Percentiles rank a stretch among this genome's conserved stretches.
phyloP scores from a whole-genome alignment of 352 stramenopile species.

The Globisporangium recalcitrans region DNA sequence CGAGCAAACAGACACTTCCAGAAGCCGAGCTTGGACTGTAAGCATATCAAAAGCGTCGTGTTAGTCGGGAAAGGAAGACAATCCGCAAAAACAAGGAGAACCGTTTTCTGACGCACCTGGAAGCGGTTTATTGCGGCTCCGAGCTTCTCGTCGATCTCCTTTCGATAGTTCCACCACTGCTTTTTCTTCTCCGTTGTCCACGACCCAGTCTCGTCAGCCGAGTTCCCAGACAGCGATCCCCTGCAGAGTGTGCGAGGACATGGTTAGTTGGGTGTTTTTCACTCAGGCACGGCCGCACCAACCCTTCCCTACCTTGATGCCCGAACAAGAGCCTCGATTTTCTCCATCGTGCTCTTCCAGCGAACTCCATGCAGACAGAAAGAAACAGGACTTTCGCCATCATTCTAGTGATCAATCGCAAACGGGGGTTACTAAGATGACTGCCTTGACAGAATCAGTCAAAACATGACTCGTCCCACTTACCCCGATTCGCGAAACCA shows the following conservation, averaged over 20 bases:
- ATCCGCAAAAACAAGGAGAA: not conserved
- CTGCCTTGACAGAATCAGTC: not conserved
- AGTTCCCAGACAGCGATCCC: slow-evolving; percentile 53
- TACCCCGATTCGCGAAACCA: slow-evolving; percentile 42
- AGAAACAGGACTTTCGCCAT: slow-evolving; percentile 31
- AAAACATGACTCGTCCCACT: not conserved
- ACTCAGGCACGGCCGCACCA: not conserved
- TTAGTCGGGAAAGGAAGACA: not conserved
- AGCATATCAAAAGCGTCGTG: not conserved
- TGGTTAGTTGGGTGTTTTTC: not conserved
- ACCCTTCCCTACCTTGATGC: slow-evolving; percentile 44
- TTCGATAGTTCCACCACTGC: slow-evolving; percentile 70
- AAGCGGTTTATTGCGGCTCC: slow-evolving; percentile 32
- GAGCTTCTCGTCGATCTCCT: slow-evolving; percentile 49
- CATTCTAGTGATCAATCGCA: slow-evolving; percentile 29
- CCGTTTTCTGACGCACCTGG: slow-evolving; percentile 33
- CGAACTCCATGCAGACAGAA: slow-evolving; percentile 40
- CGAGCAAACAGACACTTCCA: slow-evolving; percentile 51
- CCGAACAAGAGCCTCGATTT: slow-evolving; percentile 48
- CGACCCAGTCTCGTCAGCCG: slow-evolving; percentile 37
- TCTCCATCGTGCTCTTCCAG: slow-evolving; percentile 36
- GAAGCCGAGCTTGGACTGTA: slow-evolving; percentile 41
- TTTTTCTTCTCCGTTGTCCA: slow-evolving; percentile 65
- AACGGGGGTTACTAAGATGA: not conserved
- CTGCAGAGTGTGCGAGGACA: slow-evolving; percentile 20